Evolutionary conservation across 2,329 filamentous ascomycete genomes (phyloP), one percentile per base, ranked within the genome.

Genomic region (Xylaria sp.): DNA sequence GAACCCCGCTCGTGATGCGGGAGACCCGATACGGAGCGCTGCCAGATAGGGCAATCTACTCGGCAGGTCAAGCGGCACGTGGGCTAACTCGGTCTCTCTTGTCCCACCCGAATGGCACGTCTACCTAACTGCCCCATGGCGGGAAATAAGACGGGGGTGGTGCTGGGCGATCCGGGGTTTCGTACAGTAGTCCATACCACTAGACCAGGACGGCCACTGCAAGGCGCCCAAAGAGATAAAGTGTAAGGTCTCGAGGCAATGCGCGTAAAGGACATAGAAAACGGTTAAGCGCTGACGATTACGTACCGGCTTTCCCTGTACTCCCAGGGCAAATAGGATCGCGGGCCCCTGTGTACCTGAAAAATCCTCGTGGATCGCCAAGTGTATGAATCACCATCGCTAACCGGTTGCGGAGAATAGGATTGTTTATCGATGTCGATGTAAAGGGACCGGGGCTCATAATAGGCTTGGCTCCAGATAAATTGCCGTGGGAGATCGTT

Each of bases 31-130:
- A 39, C 18, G 44, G 44, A 46, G 54, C 63, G 28, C 20, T 63
- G 32, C 48, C 15, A 60, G 55, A 58, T 55, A 63, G 59, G 37
- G 48, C 46, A 59, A 68, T 65, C 44, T 46, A 39, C 63, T 54
- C 32, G 48, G 55, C 63, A 56, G 20, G 41, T 37, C 63, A 50
- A 52, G 51, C 66, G 34, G 63, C 58, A 66, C 63, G 50, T 61
- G 50, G 50, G 54, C 55, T 60, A 63, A 60, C 39, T 57, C 64
- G 59, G 68, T 46, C 37, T 39, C 13, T 41, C 13, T 41, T 25
- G 56, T 66, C 61, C 65, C 64, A 62, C 64, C 56, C 37, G 68
- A 57, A 54, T 67, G 68, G 65, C 61, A 61, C 68, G 50, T 64
- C 52, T 32, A 52, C 32, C 37, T 2, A 46, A 52, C 51, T 61